These are phyloP conservation scores for Chlamydomonas schloesseri DNA, from an alignment of 139 green algal species.

Conservation along the genomic window DNA sequence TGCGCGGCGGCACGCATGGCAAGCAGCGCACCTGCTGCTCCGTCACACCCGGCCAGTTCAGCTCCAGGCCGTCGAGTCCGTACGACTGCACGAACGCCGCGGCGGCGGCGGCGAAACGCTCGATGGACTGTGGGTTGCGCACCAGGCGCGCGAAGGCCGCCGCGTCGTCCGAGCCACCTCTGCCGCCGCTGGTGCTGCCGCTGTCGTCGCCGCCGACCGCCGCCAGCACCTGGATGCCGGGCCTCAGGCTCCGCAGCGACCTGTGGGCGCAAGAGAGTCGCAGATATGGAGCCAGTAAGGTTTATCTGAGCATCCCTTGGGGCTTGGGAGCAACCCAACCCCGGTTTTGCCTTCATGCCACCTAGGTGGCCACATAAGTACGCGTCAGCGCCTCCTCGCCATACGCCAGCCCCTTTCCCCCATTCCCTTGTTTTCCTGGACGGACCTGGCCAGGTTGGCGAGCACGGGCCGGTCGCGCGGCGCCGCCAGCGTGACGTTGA, in stretches of 20 bases:
- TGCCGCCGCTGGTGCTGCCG: too few relatives aligned
- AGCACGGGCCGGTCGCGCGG: neutral
- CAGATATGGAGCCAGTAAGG: too few relatives aligned
- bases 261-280: neutral
- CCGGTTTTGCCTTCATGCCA: too few relatives aligned
- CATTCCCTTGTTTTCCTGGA: too few relatives aligned
- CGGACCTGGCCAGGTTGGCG: neutral
- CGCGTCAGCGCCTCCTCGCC: too few relatives aligned
- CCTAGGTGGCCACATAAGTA: too few relatives aligned
- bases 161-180: too few relatives aligned
- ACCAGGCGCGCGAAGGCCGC: neutral
- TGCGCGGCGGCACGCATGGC: too few relatives aligned
- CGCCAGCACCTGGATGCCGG: neutral
- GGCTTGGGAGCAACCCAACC: too few relatives aligned
- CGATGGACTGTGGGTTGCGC: neutral
- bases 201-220: neutral
- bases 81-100: neutral
- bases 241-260: neutral
- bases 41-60: neutral
- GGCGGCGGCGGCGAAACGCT: neutral
- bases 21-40: neutral
- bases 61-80: neutral
- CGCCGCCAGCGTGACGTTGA: neutral
- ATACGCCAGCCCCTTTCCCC: too few relatives aligned
- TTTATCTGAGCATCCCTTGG: too few relatives aligned